A percentile compares a stretch with the other conserved stretches of the same genome.
phyloP scores from a whole-genome alignment of 306 rosid genomes.

The Pueraria montana region DNA sequence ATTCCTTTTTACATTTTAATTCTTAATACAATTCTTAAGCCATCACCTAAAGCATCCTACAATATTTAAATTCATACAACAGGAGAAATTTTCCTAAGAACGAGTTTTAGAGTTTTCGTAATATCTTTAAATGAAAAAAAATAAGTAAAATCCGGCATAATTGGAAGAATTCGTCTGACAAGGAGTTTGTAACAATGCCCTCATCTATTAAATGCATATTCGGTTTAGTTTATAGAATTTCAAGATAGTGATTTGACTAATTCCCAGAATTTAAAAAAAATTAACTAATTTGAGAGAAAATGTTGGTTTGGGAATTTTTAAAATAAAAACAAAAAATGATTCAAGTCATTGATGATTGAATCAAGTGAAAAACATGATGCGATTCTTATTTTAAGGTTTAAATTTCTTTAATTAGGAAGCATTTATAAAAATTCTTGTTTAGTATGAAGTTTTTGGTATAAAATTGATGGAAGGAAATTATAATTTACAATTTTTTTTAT shows the following conservation, averaged over 20 bases:
- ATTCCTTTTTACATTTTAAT: neutral
- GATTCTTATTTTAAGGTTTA: too few species aligned
- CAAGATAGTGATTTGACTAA: neutral
- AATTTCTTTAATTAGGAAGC: too few species aligned
- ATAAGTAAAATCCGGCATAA: neutral
- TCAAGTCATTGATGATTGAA: neutral
- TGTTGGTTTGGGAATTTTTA: too few species aligned
- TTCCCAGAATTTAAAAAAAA: too few species aligned
- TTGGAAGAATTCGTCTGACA: constrained; percentile 31
- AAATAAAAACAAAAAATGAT: neutral
- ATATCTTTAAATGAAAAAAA: neutral
- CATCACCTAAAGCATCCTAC: constrained; percentile 26
- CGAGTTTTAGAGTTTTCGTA: neutral
- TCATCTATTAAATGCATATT: constrained; percentile 4
- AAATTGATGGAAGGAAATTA: neutral
- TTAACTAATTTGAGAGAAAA: too few species aligned
- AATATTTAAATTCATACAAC: neutral
- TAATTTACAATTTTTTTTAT: too few species aligned
- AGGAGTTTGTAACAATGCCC: neutral
- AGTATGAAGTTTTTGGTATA: neutral
- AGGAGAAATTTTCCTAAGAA: neutral
- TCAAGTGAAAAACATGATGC: neutral
- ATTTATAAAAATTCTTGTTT: too few species aligned
- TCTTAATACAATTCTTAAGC: constrained; percentile 18
- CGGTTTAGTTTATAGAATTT: constrained; percentile 9